Evolutionary conservation across 1,284 basidiomycete species (phyloP).

Genomic region (Omphalotus olearius): DNA sequence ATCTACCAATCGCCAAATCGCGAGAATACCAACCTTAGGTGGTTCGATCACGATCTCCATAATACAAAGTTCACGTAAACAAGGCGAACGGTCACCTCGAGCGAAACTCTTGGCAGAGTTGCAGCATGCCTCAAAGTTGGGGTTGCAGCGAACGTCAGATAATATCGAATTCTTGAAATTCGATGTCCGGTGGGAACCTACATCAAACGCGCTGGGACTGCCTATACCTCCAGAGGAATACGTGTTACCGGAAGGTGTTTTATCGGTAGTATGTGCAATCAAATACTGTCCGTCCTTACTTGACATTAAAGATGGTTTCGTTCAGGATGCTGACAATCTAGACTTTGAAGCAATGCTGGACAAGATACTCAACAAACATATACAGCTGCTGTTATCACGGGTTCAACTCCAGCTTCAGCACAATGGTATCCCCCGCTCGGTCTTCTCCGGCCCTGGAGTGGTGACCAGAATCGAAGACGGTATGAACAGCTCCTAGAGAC

Average conservation of each 20-base stretch:
- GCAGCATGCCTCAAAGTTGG: constrained; percentile 58
- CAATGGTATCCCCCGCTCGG: constrained; percentile 37
- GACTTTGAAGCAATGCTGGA: constrained; percentile 67
- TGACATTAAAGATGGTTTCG: not conserved
- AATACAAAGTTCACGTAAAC: constrained; percentile 32
- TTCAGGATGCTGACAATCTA: constrained; percentile 58
- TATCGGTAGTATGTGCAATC: constrained; percentile 40
- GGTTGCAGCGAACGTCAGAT: constrained; percentile 54
- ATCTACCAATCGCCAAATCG: constrained; percentile 34
- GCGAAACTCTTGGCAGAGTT: constrained; percentile 55
- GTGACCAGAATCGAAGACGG: constrained; percentile 51
- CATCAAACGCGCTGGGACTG: constrained; percentile 54
- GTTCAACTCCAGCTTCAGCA: constrained; percentile 52
- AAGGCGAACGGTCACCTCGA: constrained; percentile 41
- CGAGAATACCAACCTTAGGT: constrained; percentile 53
- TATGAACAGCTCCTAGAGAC: constrained; percentile 24
- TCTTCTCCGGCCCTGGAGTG: constrained; percentile 59
- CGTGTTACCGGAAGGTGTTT: constrained; percentile 33
- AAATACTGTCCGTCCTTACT: not conserved
- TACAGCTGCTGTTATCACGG: constrained; percentile 50
- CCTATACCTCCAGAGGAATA: constrained; percentile 40
- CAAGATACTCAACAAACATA: constrained; percentile 56
- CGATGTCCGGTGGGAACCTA: constrained; percentile 65
- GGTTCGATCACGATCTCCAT: constrained; percentile 45
- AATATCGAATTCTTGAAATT: constrained; percentile 62